Percentiles rank a stretch among this genome's conserved stretches.
These are phyloP conservation scores for Talaromyces sp. DNA, from an alignment of 2,329 filamentous ascomycete species.

Conservation along the genomic window DNA sequence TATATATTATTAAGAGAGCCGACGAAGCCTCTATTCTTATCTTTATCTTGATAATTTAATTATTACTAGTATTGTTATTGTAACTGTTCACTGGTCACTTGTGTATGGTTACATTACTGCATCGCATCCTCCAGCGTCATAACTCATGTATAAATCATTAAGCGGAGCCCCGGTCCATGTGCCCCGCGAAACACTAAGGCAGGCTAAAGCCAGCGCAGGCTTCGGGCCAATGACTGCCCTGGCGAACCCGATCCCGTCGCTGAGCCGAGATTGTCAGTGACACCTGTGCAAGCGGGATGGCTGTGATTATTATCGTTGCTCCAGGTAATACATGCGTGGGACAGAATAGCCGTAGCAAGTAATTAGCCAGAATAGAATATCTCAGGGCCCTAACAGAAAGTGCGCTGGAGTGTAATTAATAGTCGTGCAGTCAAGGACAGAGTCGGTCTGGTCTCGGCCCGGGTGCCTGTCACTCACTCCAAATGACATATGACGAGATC, in stretches of 20 bases:
- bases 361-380: too few species aligned
- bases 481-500: not conserved
- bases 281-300: not conserved
- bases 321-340: not conserved
- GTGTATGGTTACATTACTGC: not conserved
- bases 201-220: not conserved
- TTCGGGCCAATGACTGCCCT: not conserved
- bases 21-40: too few species aligned
- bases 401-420: not conserved
- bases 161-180: not conserved
- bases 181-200: not conserved
- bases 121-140: not conserved
- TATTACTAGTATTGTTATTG: not conserved
- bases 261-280: not conserved
- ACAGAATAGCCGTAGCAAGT: too few species aligned
- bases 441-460: not conserved
- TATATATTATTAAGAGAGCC: too few species aligned
- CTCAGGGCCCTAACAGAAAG: not conserved
- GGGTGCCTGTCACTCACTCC: too few species aligned
- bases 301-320: too few species aligned
- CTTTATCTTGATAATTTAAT: not conserved
- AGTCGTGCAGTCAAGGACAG: not conserved
- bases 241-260: not conserved
- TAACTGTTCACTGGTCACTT: too few species aligned
- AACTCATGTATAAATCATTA: too few species aligned